Conservation (phyloP, 305 asterid species). For the Striga hermonthica region DNA sequence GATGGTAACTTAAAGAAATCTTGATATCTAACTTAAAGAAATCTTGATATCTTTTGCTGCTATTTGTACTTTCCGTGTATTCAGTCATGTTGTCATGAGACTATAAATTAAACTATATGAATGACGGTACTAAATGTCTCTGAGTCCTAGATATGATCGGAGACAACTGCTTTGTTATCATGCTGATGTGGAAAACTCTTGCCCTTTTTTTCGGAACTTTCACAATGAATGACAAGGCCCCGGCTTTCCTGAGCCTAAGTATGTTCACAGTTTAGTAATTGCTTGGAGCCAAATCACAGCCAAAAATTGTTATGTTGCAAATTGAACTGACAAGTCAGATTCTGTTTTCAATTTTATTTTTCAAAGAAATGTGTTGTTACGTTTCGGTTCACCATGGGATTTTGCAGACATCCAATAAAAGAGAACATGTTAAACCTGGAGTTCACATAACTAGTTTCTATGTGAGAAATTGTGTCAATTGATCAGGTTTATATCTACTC, state of each 20-base stretch:
- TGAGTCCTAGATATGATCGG: background rate
- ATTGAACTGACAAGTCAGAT: too few species aligned
- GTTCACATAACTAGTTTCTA: slow-evolving; percentile 18
- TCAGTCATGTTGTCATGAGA: slow-evolving; percentile 10
- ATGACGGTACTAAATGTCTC: slow-evolving; percentile 12
- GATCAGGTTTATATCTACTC: slow-evolving; percentile 17
- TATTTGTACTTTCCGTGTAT: slow-evolving; percentile 10
- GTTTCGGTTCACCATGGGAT: too few species aligned
- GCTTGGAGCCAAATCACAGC: too few species aligned
- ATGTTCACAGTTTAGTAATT: too few species aligned
- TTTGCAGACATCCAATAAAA: background rate
- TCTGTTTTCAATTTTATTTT: too few species aligned
- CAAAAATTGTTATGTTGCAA: too few species aligned
- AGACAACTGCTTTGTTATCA: slow-evolving; percentile 12
- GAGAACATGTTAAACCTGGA: slow-evolving; percentile 6
- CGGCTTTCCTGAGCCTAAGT: background rate
- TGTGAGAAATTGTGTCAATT: slow-evolving; percentile 4
- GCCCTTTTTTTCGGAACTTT: slow-evolving; percentile 1
- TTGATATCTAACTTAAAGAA: slow-evolving; percentile 30
- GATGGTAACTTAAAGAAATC: slow-evolving; percentile 55
- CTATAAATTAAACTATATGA: slow-evolving; percentile 18
- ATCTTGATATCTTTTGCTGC: slow-evolving; percentile 16
- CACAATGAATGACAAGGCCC: background rate
- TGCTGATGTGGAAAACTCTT: slow-evolving; percentile 21
- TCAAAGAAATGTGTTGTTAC: too few species aligned